A percentile compares a stretch with the other conserved stretches of the same genome.
Conservation (phyloP, 2,329 filamentous ascomycete genomes). For the Colletotrichum paranaense region DNA sequence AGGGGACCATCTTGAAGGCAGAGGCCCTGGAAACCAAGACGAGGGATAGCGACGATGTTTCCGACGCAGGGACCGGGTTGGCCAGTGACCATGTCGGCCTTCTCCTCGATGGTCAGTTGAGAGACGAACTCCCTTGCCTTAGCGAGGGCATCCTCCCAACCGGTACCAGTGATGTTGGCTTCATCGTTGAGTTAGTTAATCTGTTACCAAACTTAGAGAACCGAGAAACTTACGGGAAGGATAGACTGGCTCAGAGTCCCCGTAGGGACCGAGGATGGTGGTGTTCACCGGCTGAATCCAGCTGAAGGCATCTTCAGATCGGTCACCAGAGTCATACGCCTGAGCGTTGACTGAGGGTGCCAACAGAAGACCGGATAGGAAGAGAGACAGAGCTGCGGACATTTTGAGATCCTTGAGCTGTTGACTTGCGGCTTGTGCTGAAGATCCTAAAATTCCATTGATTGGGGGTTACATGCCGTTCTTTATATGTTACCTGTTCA, state of each 20-base stretch:
- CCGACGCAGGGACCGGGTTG: slow-evolving; percentile 47
- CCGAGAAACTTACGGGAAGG: slow-evolving; percentile 48
- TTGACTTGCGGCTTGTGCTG: slow-evolving; percentile 31
- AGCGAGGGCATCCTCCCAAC: slow-evolving; percentile 49
- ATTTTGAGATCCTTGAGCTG: slow-evolving; percentile 32
- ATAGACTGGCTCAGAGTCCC: slow-evolving; percentile 49
- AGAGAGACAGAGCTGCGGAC: slow-evolving; percentile 51
- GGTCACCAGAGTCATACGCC: slow-evolving; percentile 39
- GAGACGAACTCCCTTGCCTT: slow-evolving; percentile 49
- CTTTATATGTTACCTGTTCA: slow-evolving; percentile 20
- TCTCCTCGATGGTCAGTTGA: slow-evolving; percentile 44
- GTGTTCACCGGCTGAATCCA: slow-evolving; percentile 55
- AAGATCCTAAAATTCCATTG: background rate
- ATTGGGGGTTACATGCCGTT: background rate
- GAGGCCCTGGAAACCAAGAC: slow-evolving; percentile 54
- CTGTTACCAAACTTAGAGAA: too few species aligned
- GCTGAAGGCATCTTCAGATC: slow-evolving; percentile 46
- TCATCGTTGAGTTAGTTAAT: slow-evolving; percentile 17
- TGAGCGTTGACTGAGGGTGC: slow-evolving; percentile 42
- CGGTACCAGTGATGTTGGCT: slow-evolving; percentile 50
- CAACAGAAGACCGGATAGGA: slow-evolving; percentile 53
- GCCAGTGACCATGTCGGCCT: slow-evolving; percentile 48
- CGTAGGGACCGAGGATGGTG: slow-evolving; percentile 52
- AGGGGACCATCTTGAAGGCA: slow-evolving; percentile 53
- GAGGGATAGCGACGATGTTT: slow-evolving; percentile 50